phyloP scores from a whole-genome alignment of 495 filamentous ascomycete genomes.

The Xylaria flabelliformis region DNA sequence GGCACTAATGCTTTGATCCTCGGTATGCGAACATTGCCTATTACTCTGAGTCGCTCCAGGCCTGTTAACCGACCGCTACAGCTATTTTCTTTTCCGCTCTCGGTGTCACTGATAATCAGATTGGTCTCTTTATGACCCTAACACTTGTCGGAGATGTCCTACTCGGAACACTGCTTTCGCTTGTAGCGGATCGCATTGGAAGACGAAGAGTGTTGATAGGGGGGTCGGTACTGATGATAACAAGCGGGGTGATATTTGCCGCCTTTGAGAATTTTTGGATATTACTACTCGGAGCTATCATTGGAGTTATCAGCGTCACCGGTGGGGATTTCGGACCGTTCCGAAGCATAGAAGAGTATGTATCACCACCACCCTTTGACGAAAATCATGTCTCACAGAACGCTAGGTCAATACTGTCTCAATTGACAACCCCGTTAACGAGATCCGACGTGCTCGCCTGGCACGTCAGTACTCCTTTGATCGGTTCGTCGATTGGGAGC shows the following conservation, averaged over 20 bases:
- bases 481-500: slow-evolving; percentile 71
- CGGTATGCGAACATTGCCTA: slow-evolving; percentile 55
- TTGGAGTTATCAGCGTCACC: slow-evolving; percentile 84
- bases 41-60: not conserved
- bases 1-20: slow-evolving; percentile 77
- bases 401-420: slow-evolving; percentile 68
- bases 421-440: slow-evolving; percentile 65
- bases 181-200: slow-evolving; percentile 77
- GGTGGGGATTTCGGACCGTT: slow-evolving; percentile 85
- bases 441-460: slow-evolving; percentile 82
- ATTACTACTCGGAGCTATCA: slow-evolving; percentile 71
- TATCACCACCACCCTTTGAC: not conserved
- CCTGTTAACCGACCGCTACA: slow-evolving; percentile 15
- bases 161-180: slow-evolving; percentile 76
- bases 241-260: slow-evolving; percentile 72
- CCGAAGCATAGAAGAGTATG: slow-evolving; percentile 78
- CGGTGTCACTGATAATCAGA: slow-evolving; percentile 69
- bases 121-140: slow-evolving; percentile 87
- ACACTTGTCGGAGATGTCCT: slow-evolving; percentile 81
- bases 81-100: slow-evolving; percentile 66
- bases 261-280: slow-evolving; percentile 74
- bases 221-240: slow-evolving; percentile 72
- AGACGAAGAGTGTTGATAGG: slow-evolving; percentile 70
- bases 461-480: slow-evolving; percentile 66
- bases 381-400: slow-evolving; percentile 17